A percentile compares a stretch with the other conserved stretches of the same genome.
Evolutionary conservation across 73 alveolate species (phyloP).

Genomic region (Paramecium sonneborni): DNA sequence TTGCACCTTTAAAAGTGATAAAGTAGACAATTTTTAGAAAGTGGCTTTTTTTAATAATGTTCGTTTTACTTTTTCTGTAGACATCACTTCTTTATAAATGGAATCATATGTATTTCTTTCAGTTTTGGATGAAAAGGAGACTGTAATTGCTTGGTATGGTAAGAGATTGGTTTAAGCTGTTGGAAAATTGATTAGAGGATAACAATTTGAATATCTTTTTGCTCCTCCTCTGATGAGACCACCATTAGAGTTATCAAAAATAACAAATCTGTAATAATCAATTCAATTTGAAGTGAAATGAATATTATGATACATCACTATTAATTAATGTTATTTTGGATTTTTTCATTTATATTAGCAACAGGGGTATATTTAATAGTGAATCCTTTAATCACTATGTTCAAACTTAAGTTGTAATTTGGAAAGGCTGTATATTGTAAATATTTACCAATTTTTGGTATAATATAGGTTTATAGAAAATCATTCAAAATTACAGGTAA

Average conservation of each 20-base stretch:
- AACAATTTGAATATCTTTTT: not conserved
- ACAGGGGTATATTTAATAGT: not conserved
- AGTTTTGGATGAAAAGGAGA: not conserved
- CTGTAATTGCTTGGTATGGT: slow-evolving; percentile 20
- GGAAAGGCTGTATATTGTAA: not conserved
- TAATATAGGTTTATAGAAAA: not conserved
- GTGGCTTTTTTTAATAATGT: not conserved
- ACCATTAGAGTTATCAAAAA: not conserved
- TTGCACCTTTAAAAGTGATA: not conserved
- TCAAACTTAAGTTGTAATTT: not conserved
- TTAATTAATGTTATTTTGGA: slow-evolving; percentile 1
- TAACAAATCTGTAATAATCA: not conserved
- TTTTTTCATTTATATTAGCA: not conserved
- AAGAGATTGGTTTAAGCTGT: not conserved
- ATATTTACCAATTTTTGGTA: not conserved
- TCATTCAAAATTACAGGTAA: not conserved
- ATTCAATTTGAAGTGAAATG: slow-evolving; percentile 26
- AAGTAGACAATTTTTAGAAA: not conserved
- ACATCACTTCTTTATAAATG: not conserved
- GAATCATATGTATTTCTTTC: not conserved
- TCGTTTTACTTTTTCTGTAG: not conserved
- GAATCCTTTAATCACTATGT: not conserved
- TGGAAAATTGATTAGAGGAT: not conserved
- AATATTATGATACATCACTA: not conserved
- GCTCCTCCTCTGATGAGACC: not conserved